Evolutionary conservation across 768 basidiomycete genomes (phyloP), one percentile per base, ranked within the genome.

Genomic region (Suillus ampliporus): DNA sequence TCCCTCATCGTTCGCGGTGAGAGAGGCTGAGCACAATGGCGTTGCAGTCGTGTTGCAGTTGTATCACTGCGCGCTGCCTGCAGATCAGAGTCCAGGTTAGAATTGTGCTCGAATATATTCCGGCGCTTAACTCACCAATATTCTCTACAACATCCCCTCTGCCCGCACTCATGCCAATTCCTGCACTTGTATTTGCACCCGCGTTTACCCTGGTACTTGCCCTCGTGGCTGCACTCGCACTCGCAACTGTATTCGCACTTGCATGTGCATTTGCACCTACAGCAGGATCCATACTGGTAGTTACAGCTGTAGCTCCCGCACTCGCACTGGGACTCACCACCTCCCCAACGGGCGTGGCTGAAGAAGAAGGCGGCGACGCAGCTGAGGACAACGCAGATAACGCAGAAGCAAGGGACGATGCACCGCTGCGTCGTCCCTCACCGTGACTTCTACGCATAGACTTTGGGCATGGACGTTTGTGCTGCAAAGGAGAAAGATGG

Each of bases 21-120:
- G 31, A 31, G 31, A 31, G 31, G 31, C 31, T 31, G 31, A 31
- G 31, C 92, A 94, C 44, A 94, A 84, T 14, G 93, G 93, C 6
- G 92, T 94, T 15, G 92, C 91, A 3, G 91, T 94, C 26, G 93
- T 94, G 71, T 93, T 89, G 79, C 92, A 94, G 71, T 94, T 94
- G 77, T 89, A 92, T 78, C 92, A 95, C 80, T 93, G 91, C 4
- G 92, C 92, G 83, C 82, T 65, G 52, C 76, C 74, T 60, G 65
- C 66, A 31, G 47, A 65, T n/a, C 1, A 21, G 6, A 41, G 34
- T 52, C 9, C 9, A 56, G 10, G 9, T 26, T 15, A 47, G 46
- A 47, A 26, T 14, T 6, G 5, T 9, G 51, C 19, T 67, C 62
- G 65, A 66, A 70, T 67, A 73, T 69, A 71, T 66, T 67, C 67